phyloP scores from a whole-genome alignment of 768 basidiomycete genomes.

The Lentinula edodes region DNA sequence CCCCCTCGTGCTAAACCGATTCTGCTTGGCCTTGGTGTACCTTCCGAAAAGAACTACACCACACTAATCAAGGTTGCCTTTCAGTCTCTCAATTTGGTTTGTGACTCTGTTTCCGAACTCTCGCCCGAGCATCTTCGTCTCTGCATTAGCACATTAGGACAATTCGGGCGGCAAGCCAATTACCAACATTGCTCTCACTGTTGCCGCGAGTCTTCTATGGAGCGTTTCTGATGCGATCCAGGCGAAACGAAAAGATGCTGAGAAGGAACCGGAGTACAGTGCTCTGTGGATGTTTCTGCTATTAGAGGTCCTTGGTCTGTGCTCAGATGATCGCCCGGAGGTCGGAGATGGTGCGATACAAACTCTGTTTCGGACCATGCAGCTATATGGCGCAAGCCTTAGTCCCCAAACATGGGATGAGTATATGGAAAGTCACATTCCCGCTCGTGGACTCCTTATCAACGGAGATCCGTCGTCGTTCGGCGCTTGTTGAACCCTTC shows the following conservation, averaged over 20 bases:
- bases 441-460: conserved; percentile 75
- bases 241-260: conserved; percentile 61
- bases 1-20: conserved; percentile 28
- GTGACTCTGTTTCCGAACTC: conserved; percentile 83
- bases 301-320: conserved; percentile 75
- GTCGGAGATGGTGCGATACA: conserved; percentile 93
- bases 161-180: conserved; percentile 86
- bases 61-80: conserved; percentile 88
- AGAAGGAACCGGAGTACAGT: conserved; percentile 69
- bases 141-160: conserved; percentile 86
- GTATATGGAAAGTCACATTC: conserved; percentile 84
- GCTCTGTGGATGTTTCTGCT: conserved; percentile 93
- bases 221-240: conserved; percentile 95
- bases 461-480: conserved; percentile 41
- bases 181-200: conserved; percentile 93
- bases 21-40: conserved; percentile 47
- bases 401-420: conserved; percentile 82
- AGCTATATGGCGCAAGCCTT: conserved; percentile 86
- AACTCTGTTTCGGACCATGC: conserved; percentile 89
- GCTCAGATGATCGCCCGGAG: conserved; percentile 78
- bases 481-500: conserved; percentile 10
- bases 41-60: conserved; percentile 65
- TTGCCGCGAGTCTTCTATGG: conserved; percentile 91
- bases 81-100: conserved; percentile 89
- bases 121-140: conserved; percentile 76